Percentiles rank a stretch among this genome's conserved stretches.
phyloP scores from a whole-genome alignment of 2,329 filamentous ascomycete species.

The Lecanoromycetidae sp. region DNA sequence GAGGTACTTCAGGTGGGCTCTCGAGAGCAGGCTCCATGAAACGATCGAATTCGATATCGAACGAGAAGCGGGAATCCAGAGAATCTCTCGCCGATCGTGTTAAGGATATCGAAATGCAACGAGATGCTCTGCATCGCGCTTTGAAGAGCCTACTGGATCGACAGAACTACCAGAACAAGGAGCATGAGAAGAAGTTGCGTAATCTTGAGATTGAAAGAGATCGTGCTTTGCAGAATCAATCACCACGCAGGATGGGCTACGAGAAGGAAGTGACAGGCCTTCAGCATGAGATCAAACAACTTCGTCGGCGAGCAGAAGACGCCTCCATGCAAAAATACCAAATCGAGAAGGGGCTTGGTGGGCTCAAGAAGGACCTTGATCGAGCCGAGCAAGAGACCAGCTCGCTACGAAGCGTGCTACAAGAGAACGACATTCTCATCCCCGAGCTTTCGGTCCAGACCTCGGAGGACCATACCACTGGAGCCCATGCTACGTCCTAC shows the following conservation, averaged over 20 bases:
- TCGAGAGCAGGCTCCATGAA: conserved; percentile 40
- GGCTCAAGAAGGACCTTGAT: conserved; percentile 92
- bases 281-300: conserved; percentile 69
- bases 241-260: conserved; percentile 65
- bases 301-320: conserved; percentile 81
- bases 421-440: conserved; percentile 70
- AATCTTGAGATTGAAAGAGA: conserved; percentile 68
- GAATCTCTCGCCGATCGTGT: conserved; percentile 65
- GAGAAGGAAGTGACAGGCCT: conserved; percentile 70
- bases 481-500: conserved; percentile 49
- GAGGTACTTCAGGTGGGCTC: conserved; percentile 31
- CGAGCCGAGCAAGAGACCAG: conserved; percentile 86
- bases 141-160: conserved; percentile 75
- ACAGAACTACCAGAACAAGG: conserved; percentile 70
- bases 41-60: conserved; percentile 43
- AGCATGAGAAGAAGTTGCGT: conserved; percentile 69
- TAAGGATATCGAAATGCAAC: conserved; percentile 86
- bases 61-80: conserved; percentile 47
- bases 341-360: conserved; percentile 77
- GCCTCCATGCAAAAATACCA: conserved; percentile 93
- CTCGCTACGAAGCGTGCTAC: conserved; percentile 64
- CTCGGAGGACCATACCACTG: conserved; percentile 24
- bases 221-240: conserved; percentile 50
- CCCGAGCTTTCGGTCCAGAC: conserved; percentile 34
- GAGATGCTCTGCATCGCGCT: conserved; percentile 80